phyloP scores from a whole-genome alignment of 352 stramenopile species.

The Pythium angustatum region DNA sequence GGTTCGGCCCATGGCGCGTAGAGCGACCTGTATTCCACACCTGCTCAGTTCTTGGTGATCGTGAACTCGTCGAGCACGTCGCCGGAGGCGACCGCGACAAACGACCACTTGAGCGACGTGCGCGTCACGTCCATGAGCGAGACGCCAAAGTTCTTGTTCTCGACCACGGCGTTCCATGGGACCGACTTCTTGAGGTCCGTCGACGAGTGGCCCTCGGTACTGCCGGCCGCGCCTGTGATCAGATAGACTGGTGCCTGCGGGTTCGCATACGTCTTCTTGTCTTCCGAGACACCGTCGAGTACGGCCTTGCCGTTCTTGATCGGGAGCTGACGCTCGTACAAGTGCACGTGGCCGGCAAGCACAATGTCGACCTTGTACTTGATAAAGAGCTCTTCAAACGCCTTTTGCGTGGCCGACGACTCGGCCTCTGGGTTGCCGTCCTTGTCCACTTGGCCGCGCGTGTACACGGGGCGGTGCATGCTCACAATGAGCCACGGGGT shows the following conservation, averaged over 20 bases:
- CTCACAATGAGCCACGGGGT: slow-evolving; percentile 56
- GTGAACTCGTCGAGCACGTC: slow-evolving; percentile 34
- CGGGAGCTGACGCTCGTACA: slow-evolving; percentile 78
- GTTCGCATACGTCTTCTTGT: slow-evolving; percentile 59
- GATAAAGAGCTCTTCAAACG: slow-evolving; percentile 84
- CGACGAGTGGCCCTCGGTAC: slow-evolving; percentile 46
- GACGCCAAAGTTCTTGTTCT: slow-evolving; percentile 53
- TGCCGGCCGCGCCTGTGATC: slow-evolving; percentile 59
- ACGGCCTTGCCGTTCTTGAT: slow-evolving; percentile 48
- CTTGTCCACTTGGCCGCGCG: not conserved
- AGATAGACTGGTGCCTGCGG: slow-evolving; percentile 68
- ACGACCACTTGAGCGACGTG: slow-evolving; percentile 31
- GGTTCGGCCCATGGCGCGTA: no score
- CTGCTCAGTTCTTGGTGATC: slow-evolving; percentile 9
- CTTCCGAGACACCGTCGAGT: slow-evolving; percentile 43
- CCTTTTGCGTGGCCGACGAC: slow-evolving; percentile 32
- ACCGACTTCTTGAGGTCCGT: slow-evolving; percentile 21
- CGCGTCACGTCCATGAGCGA: slow-evolving; percentile 33
- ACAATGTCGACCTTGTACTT: slow-evolving; percentile 89
- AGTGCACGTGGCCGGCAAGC: slow-evolving; percentile 83
- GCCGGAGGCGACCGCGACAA: slow-evolving; percentile 25
- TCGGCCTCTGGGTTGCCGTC: slow-evolving; percentile 24
- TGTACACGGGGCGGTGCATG: slow-evolving; percentile 68
- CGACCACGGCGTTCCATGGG: slow-evolving; percentile 45
- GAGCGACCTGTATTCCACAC: no score